Evolutionary conservation across 1,284 basidiomycete genomes (phyloP).

Genomic region (Cryptococcus sp.): DNA sequence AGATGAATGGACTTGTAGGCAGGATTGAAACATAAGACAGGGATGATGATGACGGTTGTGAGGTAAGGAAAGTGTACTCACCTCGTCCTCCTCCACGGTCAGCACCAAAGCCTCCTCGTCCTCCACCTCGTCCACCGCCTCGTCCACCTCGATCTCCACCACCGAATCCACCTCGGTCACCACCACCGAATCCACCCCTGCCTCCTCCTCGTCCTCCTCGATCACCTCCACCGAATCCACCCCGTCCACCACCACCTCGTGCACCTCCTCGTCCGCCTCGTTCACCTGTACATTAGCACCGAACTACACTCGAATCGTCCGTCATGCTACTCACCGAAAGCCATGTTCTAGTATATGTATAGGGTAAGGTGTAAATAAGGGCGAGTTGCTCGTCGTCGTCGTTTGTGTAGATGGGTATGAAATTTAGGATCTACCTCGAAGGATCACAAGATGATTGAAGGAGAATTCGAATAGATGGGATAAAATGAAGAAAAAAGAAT

Average conservation of each 20-base stretch:
- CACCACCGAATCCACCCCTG: constrained; percentile 35
- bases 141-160: constrained; percentile 34
- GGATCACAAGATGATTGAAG: too few relatives aligned
- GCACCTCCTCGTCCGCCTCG: constrained; percentile 48
- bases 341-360: constrained; percentile 30
- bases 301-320: background rate
- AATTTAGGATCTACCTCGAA: too few relatives aligned
- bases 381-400: too few relatives aligned
- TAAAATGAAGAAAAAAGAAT: background rate
- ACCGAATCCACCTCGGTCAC: constrained; percentile 45
- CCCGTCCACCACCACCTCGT: constrained; percentile 36
- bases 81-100: background rate
- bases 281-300: constrained; percentile 47
- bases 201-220: constrained; percentile 40
- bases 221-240: constrained; percentile 48
- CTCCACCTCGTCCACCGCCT: constrained; percentile 47
- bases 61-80: background rate
- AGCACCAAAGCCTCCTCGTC: constrained; percentile 27
- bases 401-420: too few relatives aligned
- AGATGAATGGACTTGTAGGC: background rate
- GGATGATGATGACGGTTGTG: background rate
- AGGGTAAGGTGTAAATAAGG: background rate
- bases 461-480: background rate
- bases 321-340: constrained; percentile 37
- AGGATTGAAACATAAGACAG: background rate